A percentile compares a stretch with the other conserved stretches of the same genome.
phyloP scores from a whole-genome alignment of 257 asterid genomes.

The Nicotiana attenuata region DNA sequence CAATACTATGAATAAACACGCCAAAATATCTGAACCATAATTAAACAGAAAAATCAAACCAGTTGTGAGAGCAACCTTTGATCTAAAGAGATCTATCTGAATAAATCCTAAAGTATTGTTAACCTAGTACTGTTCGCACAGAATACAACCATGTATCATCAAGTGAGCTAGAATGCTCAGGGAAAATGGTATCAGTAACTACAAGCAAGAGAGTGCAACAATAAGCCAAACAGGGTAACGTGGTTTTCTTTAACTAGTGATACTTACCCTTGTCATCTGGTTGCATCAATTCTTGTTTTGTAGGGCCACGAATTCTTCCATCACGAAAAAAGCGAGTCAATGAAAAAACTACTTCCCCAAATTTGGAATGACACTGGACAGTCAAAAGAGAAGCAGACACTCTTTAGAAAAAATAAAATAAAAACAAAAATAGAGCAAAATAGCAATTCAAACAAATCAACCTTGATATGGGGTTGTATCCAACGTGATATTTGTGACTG shows the following conservation, averaged over 20 bases:
- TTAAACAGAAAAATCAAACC: background rate
- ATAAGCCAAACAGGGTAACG: background rate
- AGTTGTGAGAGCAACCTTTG: background rate
- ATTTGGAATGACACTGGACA: constrained; percentile 78
- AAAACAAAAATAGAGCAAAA: constrained; percentile 1
- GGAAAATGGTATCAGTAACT: background rate
- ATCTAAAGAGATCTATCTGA: background rate
- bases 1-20: background rate
- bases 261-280: constrained; percentile 42
- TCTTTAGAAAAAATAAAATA: constrained; percentile 7
- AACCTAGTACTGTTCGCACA: background rate
- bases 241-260: constrained; percentile 10
- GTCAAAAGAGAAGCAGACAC: constrained; percentile 9
- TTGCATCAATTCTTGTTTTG: constrained; percentile 46
- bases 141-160: background rate
- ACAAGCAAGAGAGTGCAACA: background rate
- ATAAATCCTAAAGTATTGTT: background rate
- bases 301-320: constrained; percentile 42
- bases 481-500: constrained; percentile 83
- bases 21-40: constrained; percentile 9
- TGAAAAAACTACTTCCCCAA: constrained; percentile 86
- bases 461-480: constrained; percentile 90
- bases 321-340: constrained; percentile 87
- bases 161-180: background rate
- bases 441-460: constrained; percentile 31